Evolutionary conservation across 345 rosid species (phyloP).

Genomic region (Laguncularia racemosa): DNA sequence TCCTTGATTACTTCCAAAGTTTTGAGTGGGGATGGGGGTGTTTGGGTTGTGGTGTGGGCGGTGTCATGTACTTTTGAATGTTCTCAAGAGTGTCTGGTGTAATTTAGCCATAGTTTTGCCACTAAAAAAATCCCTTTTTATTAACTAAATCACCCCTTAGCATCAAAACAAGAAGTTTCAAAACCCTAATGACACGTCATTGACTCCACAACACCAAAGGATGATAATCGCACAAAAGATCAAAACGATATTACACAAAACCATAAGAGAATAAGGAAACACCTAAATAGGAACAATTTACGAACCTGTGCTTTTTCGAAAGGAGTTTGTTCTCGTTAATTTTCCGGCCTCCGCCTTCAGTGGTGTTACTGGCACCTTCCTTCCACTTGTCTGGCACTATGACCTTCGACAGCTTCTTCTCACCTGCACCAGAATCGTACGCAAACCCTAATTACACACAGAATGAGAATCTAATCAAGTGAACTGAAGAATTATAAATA

Average conservation of each 20-base stretch:
- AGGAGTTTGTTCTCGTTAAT: conserved; percentile 98
- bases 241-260: background rate
- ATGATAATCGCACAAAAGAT: too few relatives aligned
- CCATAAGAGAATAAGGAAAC: background rate
- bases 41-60: too few relatives aligned
- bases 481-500: background rate
- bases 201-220: too few relatives aligned
- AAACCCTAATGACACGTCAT: too few relatives aligned
- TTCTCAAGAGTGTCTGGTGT: too few relatives aligned
- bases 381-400: conserved; percentile 99
- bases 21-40: too few relatives aligned
- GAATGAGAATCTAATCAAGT: background rate
- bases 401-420: conserved; percentile 91
- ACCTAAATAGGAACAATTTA: background rate
- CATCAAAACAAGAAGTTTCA: too few relatives aligned
- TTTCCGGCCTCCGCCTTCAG: conserved; percentile 92
- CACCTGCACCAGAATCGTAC: conserved; percentile 36
- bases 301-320: conserved; percentile 71
- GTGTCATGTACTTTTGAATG: too few relatives aligned
- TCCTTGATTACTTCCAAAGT: too few relatives aligned
- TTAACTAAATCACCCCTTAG: too few relatives aligned
- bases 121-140: too few relatives aligned
- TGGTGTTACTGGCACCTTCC: conserved; percentile 95
- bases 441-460: background rate
- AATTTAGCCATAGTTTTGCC: too few relatives aligned